These are phyloP conservation scores for Garcia nutans DNA, from an alignment of 345 rosid species.

Conservation along the genomic window DNA sequence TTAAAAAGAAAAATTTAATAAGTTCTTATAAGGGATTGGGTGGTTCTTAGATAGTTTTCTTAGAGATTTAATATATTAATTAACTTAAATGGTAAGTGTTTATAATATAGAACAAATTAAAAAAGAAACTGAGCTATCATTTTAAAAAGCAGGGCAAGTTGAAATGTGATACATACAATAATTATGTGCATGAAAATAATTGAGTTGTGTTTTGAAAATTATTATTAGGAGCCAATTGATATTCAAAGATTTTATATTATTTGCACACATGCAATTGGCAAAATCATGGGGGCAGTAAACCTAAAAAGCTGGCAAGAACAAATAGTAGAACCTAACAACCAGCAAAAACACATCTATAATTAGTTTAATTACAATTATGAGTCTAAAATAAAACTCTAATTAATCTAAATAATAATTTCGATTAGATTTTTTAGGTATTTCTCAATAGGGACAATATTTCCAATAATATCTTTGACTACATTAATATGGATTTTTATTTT, in stretches of 20 bases:
- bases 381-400: constrained; percentile 9
- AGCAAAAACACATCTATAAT: constrained; percentile 23
- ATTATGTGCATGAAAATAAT: neutral
- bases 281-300: neutral
- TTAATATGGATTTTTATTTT: constrained; percentile 9
- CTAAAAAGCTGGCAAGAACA: constrained; percentile 29
- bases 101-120: too few species aligned
- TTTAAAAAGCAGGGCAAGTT: too few species aligned
- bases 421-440: constrained; percentile 5
- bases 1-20: too few species aligned
- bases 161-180: too few species aligned
- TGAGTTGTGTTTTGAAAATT: constrained; percentile 3
- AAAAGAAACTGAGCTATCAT: too few species aligned
- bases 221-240: constrained; percentile 8
- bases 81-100: too few species aligned
- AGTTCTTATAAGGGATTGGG: too few species aligned
- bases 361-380: neutral
- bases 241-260: neutral
- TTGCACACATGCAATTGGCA: constrained; percentile 3
- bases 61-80: too few species aligned
- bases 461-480: constrained; percentile 26
- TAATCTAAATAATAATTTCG: constrained; percentile 10
- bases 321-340: constrained; percentile 28
- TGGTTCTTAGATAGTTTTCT: too few species aligned
- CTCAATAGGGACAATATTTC: constrained; percentile 17